These are phyloP conservation scores for Cladorrhinum sp. DNA, from an alignment of 2,329 filamentous ascomycete genomes.

Conservation along the genomic window DNA sequence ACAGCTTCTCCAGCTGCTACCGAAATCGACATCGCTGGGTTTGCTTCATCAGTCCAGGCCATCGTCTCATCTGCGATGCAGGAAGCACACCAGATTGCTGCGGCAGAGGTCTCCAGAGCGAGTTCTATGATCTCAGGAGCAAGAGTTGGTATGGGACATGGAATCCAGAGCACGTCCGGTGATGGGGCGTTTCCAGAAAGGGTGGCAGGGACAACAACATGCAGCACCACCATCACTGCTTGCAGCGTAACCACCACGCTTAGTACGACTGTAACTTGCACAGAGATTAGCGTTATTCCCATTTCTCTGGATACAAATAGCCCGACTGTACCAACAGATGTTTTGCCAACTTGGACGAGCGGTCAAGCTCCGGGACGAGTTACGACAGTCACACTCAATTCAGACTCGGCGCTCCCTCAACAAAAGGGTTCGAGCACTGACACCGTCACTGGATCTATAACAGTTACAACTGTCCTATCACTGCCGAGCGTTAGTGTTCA, in stretches of 20 bases:
- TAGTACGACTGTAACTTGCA: constrained; percentile 12
- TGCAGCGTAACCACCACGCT: constrained; percentile 15
- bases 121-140: constrained; percentile 16
- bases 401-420: neutral
- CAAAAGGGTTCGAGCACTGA: neutral
- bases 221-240: constrained; percentile 17
- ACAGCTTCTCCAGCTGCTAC: neutral
- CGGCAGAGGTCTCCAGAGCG: constrained; percentile 15
- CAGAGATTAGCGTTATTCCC: neutral
- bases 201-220: constrained; percentile 12
- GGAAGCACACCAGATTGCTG: constrained; percentile 15
- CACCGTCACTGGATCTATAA: neutral
- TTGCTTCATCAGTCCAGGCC: constrained; percentile 15
- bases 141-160: constrained; percentile 8
- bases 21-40: constrained; percentile 10
- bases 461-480: neutral
- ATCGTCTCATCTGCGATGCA: constrained; percentile 18
- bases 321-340: neutral
- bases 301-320: neutral
- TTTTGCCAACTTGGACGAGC: neutral
- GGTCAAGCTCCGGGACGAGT: neutral
- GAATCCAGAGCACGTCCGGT: constrained; percentile 9
- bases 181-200: constrained; percentile 9
- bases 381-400: neutral
- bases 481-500: neutral